A percentile compares a stretch with the other conserved stretches of the same genome.
Conservation (phyloP, 257 asterid species). For the Rauvolfia tetraphylla region DNA sequence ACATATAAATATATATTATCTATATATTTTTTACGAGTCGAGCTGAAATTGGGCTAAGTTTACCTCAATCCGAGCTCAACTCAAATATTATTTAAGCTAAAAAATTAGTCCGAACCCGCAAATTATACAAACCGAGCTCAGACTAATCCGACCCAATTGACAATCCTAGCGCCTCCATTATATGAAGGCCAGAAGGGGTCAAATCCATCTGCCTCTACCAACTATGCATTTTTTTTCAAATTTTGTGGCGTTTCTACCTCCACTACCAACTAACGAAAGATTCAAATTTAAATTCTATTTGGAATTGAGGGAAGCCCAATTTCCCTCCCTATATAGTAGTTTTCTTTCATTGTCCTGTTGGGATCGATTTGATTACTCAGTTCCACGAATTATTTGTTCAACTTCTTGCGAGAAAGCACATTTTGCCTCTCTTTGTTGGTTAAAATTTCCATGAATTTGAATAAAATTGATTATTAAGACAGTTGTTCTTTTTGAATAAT, state of each 20-base stretch:
- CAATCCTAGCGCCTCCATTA: not conserved
- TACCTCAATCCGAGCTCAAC: too few relatives aligned
- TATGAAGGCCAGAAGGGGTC: not conserved
- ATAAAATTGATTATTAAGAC: too few relatives aligned
- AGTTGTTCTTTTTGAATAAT: too few relatives aligned
- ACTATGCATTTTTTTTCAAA: not conserved
- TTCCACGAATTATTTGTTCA: not conserved
- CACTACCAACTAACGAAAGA: not conserved
- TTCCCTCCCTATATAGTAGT: not conserved
- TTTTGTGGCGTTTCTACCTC: not conserved
- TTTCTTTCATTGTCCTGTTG: not conserved
- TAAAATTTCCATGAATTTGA: not conserved
- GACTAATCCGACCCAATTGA: too few relatives aligned
- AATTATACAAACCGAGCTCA: too few relatives aligned
- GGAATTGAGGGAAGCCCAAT: not conserved
- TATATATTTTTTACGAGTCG: too few relatives aligned
- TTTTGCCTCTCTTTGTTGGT: not conserved
- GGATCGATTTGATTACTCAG: not conserved
- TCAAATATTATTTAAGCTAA: too few relatives aligned
- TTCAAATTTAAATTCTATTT: constrained; percentile 3
- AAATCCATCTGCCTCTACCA: not conserved
- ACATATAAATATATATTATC: too few relatives aligned
- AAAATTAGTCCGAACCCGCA: too few relatives aligned
- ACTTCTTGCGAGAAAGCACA: not conserved
- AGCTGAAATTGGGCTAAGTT: too few relatives aligned